A percentile compares a stretch with the other conserved stretches of the same genome.
Evolutionary conservation across 1,284 basidiomycete genomes (phyloP).

Genomic region (Malassezia equina): DNA sequence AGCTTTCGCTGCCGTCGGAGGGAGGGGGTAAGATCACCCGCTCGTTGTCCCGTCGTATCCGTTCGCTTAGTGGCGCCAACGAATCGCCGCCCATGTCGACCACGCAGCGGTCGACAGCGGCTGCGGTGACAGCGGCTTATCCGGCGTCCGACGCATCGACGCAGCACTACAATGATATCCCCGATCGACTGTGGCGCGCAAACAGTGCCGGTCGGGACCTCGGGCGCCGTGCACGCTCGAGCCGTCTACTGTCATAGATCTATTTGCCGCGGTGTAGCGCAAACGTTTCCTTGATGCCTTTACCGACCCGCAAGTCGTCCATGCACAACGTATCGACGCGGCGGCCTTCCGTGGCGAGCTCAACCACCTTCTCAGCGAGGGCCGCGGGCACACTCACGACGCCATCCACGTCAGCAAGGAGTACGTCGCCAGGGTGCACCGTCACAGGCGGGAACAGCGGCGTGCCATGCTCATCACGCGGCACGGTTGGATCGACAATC

Average conservation of each 20-base stretch:
- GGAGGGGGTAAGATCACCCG: not conserved
- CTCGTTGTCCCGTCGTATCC: not conserved
- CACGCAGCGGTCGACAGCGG: not conserved
- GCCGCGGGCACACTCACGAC: slow-evolving; percentile 68
- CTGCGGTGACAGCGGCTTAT: not conserved
- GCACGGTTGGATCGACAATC: slow-evolving; percentile 51
- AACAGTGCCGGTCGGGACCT: not conserved
- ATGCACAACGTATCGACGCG: slow-evolving; percentile 65
- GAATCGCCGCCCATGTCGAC: not conserved
- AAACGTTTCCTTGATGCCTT: slow-evolving; percentile 67
- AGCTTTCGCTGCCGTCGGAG: not conserved
- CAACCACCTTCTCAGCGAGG: slow-evolving; percentile 57
- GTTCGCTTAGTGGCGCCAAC: not conserved
- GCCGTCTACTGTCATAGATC: slow-evolving; percentile 4
- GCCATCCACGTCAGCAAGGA: slow-evolving; percentile 78
- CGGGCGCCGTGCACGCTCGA: slow-evolving; percentile 8
- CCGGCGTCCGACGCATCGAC: not conserved
- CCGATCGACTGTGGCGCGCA: not conserved
- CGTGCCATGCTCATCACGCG: slow-evolving; percentile 9
- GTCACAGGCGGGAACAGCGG: slow-evolving; percentile 51
- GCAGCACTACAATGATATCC: slow-evolving; percentile 1
- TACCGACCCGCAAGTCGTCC: slow-evolving; percentile 65
- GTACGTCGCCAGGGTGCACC: slow-evolving; percentile 68
- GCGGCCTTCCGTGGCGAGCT: slow-evolving; percentile 57
- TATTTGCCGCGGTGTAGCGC: slow-evolving; percentile 43